These are phyloP conservation scores for Sugiyamaella smithiae DNA, from an alignment of 805 yeast species.

Conservation along the genomic window DNA sequence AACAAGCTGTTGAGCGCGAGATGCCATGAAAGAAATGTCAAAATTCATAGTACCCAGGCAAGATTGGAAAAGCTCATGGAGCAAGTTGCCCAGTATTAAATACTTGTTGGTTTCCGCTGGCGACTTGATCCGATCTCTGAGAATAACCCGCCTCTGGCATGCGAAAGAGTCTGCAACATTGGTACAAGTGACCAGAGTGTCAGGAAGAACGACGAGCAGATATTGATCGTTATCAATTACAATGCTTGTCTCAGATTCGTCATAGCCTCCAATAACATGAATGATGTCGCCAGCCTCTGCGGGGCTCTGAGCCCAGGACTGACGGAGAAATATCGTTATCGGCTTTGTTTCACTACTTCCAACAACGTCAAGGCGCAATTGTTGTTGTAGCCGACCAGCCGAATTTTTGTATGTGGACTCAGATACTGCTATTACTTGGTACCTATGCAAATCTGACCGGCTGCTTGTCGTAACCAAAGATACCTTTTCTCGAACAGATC, in stretches of 20 bases:
- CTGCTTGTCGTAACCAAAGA: conserved; percentile 14
- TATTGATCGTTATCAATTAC: conserved; percentile 56
- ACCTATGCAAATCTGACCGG: conserved; percentile 20
- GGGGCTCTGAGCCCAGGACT: conserved; percentile 29
- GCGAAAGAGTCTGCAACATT: conserved; percentile 69
- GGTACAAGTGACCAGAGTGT: conserved; percentile 76
- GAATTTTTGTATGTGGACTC: background rate
- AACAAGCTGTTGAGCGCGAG: conserved; percentile 31
- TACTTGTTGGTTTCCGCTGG: conserved; percentile 60
- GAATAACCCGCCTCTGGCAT: conserved; percentile 70
- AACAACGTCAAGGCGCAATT: conserved; percentile 6
- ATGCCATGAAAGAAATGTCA: conserved; percentile 39
- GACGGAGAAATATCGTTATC: conserved; percentile 19
- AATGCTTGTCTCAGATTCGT: conserved; percentile 25
- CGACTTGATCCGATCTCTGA: conserved; percentile 55
- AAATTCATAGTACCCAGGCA: conserved; percentile 45
- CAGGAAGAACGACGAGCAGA: conserved; percentile 81
- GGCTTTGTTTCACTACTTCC: background rate
- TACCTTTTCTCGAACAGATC: conserved; percentile 3
- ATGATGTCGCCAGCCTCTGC: conserved; percentile 31
- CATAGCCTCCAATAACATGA: conserved; percentile 32
- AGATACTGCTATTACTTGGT: conserved; percentile 10
- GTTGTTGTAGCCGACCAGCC: background rate
- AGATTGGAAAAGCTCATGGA: conserved; percentile 71
- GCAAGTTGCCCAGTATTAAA: conserved; percentile 74